Evolutionary conservation across 2,329 filamentous ascomycete genomes (phyloP).

Genomic region (Microcyclosporella mali): DNA sequence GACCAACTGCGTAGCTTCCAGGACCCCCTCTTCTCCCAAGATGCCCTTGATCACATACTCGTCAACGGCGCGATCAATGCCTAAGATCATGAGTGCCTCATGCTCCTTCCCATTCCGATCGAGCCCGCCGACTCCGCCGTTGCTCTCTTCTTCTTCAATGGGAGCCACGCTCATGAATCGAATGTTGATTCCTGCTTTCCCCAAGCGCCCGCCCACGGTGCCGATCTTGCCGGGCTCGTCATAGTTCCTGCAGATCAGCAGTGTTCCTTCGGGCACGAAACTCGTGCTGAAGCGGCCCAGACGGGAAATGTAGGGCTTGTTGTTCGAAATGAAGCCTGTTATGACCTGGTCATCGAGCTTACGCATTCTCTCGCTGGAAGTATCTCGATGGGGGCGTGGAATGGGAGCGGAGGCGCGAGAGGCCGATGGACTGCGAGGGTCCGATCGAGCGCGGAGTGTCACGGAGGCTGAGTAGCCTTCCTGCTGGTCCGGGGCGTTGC

Average conservation of each 20-base stretch:
- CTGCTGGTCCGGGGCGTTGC: constrained; percentile 51
- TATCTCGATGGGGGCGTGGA: constrained; percentile 2
- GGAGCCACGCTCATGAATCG: constrained; percentile 70
- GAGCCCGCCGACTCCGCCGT: constrained; percentile 6
- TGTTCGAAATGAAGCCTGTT: constrained; percentile 61
- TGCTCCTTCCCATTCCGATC: constrained; percentile 38
- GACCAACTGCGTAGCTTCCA: constrained; percentile 49
- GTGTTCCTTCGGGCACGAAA: constrained; percentile 65
- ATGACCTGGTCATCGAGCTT: constrained; percentile 48
- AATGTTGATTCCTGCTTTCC: constrained; percentile 68
- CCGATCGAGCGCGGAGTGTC: constrained; percentile 53
- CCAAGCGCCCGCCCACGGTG: constrained; percentile 65
- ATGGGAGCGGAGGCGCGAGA: constrained; percentile 13
- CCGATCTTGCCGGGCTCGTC: constrained; percentile 79
- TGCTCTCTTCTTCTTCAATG: constrained; percentile 39
- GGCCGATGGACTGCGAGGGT: constrained; percentile 29
- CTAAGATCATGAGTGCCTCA: constrained; percentile 77
- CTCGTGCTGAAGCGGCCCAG: constrained; percentile 67
- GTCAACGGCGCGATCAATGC: constrained; percentile 61
- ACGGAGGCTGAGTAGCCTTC: constrained; percentile 64
- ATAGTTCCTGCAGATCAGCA: constrained; percentile 76
- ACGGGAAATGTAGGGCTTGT: constrained; percentile 62
- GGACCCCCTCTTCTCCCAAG: constrained; percentile 45
- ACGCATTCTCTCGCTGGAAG: constrained; percentile 13
- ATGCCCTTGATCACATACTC: constrained; percentile 48